Conservation (phyloP, 257 asterid genomes). For the Nicotiana otophora region DNA sequence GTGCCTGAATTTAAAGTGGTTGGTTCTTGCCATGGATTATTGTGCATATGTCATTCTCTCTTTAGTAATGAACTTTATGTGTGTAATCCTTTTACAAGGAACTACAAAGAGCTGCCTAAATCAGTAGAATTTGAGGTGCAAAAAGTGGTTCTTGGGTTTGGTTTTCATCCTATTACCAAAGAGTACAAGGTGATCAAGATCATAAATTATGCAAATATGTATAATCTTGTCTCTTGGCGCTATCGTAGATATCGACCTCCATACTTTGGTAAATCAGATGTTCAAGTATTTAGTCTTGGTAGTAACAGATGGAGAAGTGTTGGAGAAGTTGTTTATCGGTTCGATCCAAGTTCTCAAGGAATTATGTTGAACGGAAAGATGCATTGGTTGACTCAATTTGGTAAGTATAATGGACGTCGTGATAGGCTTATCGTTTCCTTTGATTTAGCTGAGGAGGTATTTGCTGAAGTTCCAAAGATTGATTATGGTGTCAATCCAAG, state of each 20-base stretch:
- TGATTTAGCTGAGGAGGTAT: constrained; percentile 20
- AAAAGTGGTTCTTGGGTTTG: constrained; percentile 26
- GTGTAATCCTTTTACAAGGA: background rate
- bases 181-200: constrained; percentile 38
- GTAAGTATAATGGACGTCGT: background rate
- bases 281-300: constrained; percentile 9
- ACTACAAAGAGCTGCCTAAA: constrained; percentile 22
- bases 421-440: constrained; percentile 10
- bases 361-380: constrained; percentile 3
- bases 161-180: constrained; percentile 19
- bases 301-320: background rate
- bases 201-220: no score
- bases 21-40: background rate
- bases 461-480: background rate
- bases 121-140: background rate
- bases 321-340: background rate
- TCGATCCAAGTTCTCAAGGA: background rate
- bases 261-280: constrained; percentile 20
- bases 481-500: background rate
- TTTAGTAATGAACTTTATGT: background rate
- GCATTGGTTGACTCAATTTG: constrained; percentile 30
- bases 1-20: background rate
- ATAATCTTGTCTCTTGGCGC: no score
- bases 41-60: no score
- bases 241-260: no score